Evolutionary conservation across 176 grass and related monocot species (phyloP).

Genomic region (Aegilops tauschii): DNA sequence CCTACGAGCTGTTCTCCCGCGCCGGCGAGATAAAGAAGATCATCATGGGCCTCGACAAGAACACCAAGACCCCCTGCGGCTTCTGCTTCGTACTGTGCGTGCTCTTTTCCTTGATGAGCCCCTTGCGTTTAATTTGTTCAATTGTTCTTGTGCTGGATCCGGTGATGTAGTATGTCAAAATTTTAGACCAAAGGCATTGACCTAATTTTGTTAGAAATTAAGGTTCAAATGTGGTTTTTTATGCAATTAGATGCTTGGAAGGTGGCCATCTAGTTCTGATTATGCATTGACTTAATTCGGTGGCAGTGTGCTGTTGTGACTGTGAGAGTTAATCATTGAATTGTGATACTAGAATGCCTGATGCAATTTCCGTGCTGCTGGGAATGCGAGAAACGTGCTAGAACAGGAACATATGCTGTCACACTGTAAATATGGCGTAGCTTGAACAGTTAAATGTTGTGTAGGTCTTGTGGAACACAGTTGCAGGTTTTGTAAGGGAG

Average conservation of each 20-base stretch:
- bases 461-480: not conserved
- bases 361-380: conserved; percentile 2
- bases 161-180: not conserved
- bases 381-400: not conserved
- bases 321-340: not conserved
- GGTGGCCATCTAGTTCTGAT: not conserved
- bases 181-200: not conserved
- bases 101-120: not conserved
- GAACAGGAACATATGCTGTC: not conserved
- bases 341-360: not conserved
- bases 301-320: not conserved
- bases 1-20: conserved; percentile 92
- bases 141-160: not conserved
- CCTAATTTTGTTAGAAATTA: not conserved
- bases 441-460: conserved; percentile 2
- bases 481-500: not conserved
- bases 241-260: conserved; percentile 5
- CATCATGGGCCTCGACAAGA: conserved; percentile 98
- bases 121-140: not conserved
- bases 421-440: not conserved
- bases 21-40: conserved; percentile 98
- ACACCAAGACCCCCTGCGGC: conserved; percentile 88
- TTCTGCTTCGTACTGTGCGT: conserved; percentile 88
- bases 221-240: not conserved
- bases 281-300: conserved; percentile 1